These are phyloP conservation scores for Anthoceros angustus DNA, from an alignment of 225 moss, liverwort and hornwort species.

Conservation along the genomic window DNA sequence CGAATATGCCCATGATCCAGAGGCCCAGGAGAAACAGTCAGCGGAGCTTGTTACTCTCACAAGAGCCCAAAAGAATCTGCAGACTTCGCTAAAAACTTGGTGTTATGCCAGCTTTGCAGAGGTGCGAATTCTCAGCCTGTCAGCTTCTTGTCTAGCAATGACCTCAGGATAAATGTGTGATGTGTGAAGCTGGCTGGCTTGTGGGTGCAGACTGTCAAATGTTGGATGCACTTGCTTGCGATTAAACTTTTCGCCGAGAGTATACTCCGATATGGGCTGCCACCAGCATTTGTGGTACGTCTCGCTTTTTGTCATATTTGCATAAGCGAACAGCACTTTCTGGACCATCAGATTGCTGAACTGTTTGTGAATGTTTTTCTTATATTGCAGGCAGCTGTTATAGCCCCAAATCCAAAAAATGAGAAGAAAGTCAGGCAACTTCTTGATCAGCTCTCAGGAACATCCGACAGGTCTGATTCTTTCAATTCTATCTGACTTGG, in stretches of 20 bases:
- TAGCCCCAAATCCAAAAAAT: conserved; percentile 16
- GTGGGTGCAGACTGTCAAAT: conserved; percentile 18
- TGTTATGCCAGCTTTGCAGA: conserved; percentile 95
- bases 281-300: conserved; percentile 22
- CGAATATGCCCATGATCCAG: conserved; percentile 61
- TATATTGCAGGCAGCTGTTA: conserved; percentile 16
- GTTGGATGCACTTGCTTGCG: conserved; percentile 22
- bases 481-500: not conserved
- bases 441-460: conserved; percentile 20
- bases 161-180: not conserved
- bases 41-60: conserved; percentile 49
- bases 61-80: conserved; percentile 55
- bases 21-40: conserved; percentile 49
- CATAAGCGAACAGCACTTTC: not conserved
- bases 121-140: conserved; percentile 19
- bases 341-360: not conserved
- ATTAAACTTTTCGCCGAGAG: conserved; percentile 22
- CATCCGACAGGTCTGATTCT: conserved; percentile 10
- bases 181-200: not conserved
- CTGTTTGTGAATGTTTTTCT: not conserved
- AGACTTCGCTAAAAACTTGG: conserved; percentile 74
- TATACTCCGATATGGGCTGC: conserved; percentile 25
- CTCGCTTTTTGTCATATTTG: not conserved
- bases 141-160: not conserved
- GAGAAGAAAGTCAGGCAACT: conserved; percentile 18